A percentile compares a stretch with the other conserved stretches of the same genome.
phyloP scores from a whole-genome alignment of 805 yeast species.

The Peterozyma xylosa region DNA sequence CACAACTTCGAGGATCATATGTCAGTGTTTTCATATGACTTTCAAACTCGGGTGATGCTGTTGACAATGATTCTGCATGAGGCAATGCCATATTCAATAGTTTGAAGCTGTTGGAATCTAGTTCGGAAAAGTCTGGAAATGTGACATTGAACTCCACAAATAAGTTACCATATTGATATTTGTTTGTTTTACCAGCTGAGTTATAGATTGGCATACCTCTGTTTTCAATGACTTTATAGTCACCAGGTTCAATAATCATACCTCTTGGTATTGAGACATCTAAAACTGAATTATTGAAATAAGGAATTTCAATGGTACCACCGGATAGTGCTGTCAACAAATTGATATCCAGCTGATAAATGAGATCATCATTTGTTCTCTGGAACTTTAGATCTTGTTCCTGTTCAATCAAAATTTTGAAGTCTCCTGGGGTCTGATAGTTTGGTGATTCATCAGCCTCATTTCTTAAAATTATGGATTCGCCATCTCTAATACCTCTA shows the following conservation, averaged over 20 bases:
- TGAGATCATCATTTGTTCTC: constrained; percentile 37
- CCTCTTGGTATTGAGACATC: constrained; percentile 36
- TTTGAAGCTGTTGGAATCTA: neutral
- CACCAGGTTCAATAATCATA: constrained; percentile 44
- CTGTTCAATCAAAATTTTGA: constrained; percentile 43
- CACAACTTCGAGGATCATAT: too few species aligned
- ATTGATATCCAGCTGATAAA: constrained; percentile 36
- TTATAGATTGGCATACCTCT: constrained; percentile 55
- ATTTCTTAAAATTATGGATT: constrained; percentile 42
- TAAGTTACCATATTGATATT: constrained; percentile 38
- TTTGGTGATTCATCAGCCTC: constrained; percentile 60
- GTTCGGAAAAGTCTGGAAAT: constrained; percentile 33
- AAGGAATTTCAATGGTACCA: constrained; percentile 34
- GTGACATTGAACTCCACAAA: constrained; percentile 49
- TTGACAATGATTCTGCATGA: too few species aligned
- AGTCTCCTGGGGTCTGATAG: constrained; percentile 55
- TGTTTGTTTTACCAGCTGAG: neutral
- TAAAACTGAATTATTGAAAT: constrained; percentile 26
- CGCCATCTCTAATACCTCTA: constrained; percentile 50
- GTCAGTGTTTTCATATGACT: too few species aligned
- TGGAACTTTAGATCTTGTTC: constrained; percentile 23
- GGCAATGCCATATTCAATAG: neutral
- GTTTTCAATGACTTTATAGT: constrained; percentile 38
- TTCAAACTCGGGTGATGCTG: too few species aligned
- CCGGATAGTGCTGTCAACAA: constrained; percentile 50